Evolutionary conservation across 768 basidiomycete species (phyloP).

Genomic region (Mycena leptocephala): DNA sequence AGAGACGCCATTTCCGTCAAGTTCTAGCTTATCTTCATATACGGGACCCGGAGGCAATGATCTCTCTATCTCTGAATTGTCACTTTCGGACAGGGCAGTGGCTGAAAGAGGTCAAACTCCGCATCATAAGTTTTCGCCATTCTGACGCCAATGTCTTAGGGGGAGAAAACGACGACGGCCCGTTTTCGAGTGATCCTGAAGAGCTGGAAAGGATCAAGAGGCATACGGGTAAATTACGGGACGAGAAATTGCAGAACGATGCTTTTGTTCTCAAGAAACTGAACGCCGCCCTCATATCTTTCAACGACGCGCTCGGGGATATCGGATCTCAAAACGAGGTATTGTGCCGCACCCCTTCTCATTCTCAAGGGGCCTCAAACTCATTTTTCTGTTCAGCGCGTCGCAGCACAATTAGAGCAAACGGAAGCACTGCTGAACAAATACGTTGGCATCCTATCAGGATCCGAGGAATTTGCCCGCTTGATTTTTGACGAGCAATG

Average conservation of each 20-base stretch:
- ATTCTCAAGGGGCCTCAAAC: not conserved
- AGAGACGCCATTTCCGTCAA: constrained; percentile 46
- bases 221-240: constrained; percentile 58
- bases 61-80: constrained; percentile 57
- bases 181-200: not conserved
- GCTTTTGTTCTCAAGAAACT: constrained; percentile 81
- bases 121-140: not conserved
- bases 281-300: constrained; percentile 78
- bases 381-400: constrained; percentile 59
- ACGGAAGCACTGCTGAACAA: constrained; percentile 84
- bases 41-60: constrained; percentile 50
- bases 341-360: not conserved
- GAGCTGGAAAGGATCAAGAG: constrained; percentile 20
- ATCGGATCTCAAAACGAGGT: constrained; percentile 83
- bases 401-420: constrained; percentile 77
- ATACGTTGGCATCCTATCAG: constrained; percentile 79
- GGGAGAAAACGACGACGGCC: not conserved
- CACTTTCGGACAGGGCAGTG: constrained; percentile 43
- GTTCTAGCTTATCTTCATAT: constrained; percentile 36
- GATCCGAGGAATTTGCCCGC: constrained; percentile 78
- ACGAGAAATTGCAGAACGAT: constrained; percentile 85
- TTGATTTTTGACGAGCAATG: constrained; percentile 86
- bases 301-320: constrained; percentile 78
- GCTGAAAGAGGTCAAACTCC: constrained; percentile 7
- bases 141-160: not conserved